Conservation (phyloP, 2,329 filamentous ascomycete species). For the Phaeosphaeriaceae sp. region DNA sequence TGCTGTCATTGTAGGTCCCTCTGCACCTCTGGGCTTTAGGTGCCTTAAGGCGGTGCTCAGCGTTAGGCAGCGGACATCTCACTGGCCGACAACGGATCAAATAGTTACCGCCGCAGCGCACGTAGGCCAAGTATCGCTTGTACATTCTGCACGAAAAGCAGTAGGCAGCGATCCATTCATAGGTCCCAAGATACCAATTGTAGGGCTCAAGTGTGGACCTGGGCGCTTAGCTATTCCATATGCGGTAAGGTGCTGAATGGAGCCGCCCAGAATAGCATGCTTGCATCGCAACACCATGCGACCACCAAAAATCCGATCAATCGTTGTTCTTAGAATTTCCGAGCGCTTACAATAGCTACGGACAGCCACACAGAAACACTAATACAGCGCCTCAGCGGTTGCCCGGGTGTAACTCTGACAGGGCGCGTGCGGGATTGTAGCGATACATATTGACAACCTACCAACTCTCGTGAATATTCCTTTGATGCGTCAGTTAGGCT, state of each 20-base stretch:
- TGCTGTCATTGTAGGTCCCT: not conserved
- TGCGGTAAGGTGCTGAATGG: conserved; percentile 27
- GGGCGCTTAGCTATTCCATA: conserved; percentile 38
- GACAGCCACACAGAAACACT: conserved; percentile 34
- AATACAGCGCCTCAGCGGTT: conserved; percentile 46
- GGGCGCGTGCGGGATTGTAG: conserved; percentile 33
- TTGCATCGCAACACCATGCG: conserved; percentile 38
- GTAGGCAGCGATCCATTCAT: conserved; percentile 26
- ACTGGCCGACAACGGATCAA: conserved; percentile 13
- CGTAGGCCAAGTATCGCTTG: conserved; percentile 44
- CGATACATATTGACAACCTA: conserved; percentile 47
- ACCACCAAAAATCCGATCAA: conserved; percentile 32
- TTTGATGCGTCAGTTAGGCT: conserved; percentile 36
- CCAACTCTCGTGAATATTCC: conserved; percentile 28
- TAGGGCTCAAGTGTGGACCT: conserved; percentile 20
- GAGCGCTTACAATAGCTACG: conserved; percentile 43
- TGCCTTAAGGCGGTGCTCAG: no score
- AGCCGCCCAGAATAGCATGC: conserved; percentile 40
- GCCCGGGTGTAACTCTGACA: conserved; percentile 38
- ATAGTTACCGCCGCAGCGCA: conserved; percentile 24
- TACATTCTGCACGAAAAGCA: conserved; percentile 28
- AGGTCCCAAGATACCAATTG: conserved; percentile 19
- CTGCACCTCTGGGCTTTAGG: no score
- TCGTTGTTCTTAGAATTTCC: conserved; percentile 22
- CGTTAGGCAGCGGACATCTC: no score